Base-by-base conservation (phyloP, 2,329 filamentous ascomycete species). In the Akanthomyces lecanii region DNA sequence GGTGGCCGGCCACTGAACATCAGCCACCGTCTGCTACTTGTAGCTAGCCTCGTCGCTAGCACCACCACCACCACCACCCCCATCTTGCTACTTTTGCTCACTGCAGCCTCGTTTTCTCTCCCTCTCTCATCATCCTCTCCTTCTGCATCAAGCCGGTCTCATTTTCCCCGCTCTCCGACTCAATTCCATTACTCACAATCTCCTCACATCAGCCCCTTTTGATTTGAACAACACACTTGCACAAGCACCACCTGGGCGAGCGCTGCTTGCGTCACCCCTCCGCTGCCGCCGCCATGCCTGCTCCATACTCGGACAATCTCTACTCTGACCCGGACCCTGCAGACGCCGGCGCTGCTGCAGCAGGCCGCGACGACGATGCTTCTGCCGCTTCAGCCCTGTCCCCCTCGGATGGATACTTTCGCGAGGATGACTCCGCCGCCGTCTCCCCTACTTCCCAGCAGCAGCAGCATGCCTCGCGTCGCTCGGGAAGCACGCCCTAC, bases 371-470 rank as follows among this genome's bases (percentile, higher is more conserved):
- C 52, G 65, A 47, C 23, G 65, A 64, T 33, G 45, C 40, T 23
- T 30, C 51, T 23, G 44, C 40, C 51, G 51, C 51, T 10, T 62
- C 60, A 56, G 72, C 73, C 47, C 72, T 82, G 62, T 83, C 81
- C 36, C 81, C 81, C 45, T 77, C 79, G n/a, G 79, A 84, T 65
- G 81, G 80, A 42, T 82, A 82, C 75, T 83, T 83, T 69, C 74
- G 76, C 67, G 73, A 53, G 12, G 75, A 73, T 62, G 65, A 65
- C 57, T 68, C 68, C 23, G 67, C 63, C 57, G 64, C 60, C 66
- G 69, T 67, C 40, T 62, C 61, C n/a, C 65, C 71, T 64, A 70
- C 67, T 30, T 63, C 61, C 14, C 25, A 16, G 63, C 66, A 70
- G 63, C 67, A 65, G 30, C 42, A 42, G 30, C 62, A 67, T 53